These are phyloP conservation scores for Solanum hybrid DNA, from an alignment of 305 asterid genomes.

Conservation along the genomic window DNA sequence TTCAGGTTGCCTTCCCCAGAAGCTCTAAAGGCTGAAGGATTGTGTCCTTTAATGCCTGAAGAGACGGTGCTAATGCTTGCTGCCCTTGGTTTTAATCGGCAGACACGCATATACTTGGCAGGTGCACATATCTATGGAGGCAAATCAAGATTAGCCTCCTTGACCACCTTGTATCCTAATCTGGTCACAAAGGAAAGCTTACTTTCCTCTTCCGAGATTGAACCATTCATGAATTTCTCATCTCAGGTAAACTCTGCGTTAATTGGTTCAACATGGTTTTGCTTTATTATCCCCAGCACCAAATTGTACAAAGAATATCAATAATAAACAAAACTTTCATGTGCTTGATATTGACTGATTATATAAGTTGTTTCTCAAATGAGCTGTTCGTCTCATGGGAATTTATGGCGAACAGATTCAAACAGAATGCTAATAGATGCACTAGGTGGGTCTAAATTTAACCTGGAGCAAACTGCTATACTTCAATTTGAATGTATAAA, in stretches of 20 bases:
- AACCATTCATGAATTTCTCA: slow-evolving; percentile 67
- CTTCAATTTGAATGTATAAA: neutral
- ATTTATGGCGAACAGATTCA: neutral
- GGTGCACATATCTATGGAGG: slow-evolving; percentile 98
- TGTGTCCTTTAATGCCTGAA: slow-evolving; percentile 98
- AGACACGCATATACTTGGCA: slow-evolving; percentile 78
- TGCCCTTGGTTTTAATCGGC: slow-evolving; percentile 83
- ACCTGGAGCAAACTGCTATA: neutral
- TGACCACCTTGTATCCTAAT: slow-evolving; percentile 85
- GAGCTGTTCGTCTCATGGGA: neutral
- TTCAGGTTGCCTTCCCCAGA: slow-evolving; percentile 71
- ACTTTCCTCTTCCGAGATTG: slow-evolving; percentile 74
- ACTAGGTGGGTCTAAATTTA: neutral
- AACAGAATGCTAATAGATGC: neutral
- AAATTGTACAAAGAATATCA: neutral
- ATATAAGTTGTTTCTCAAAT: neutral
- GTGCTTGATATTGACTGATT: neutral
- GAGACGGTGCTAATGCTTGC: slow-evolving; percentile 96
- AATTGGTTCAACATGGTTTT: slow-evolving; percentile 1
- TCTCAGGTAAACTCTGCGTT: slow-evolving; percentile 60
- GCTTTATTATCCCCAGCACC: neutral
- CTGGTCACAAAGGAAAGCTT: slow-evolving; percentile 79
- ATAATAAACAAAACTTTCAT: neutral
- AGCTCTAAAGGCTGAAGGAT: slow-evolving; percentile 66
- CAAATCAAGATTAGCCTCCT: slow-evolving; percentile 62